Evolutionary conservation across 148 eudicot species (phyloP), one percentile per base, ranked within the genome.

Genomic region (Cornus controversa): DNA sequence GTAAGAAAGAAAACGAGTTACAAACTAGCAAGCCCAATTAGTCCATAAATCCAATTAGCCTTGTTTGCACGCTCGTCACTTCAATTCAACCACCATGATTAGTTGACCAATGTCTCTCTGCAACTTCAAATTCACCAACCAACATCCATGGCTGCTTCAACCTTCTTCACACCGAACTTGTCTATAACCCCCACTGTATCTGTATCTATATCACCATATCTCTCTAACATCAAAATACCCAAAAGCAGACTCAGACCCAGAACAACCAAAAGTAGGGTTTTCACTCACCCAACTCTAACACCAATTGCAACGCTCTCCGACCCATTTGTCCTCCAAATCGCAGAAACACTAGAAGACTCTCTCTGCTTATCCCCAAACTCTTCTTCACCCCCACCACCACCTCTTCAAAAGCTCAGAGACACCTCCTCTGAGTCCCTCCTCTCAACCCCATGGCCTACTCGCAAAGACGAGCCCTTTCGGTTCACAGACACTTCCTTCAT

Each of bases 341-440:
- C 99, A 4, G 99, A 96, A 84, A 88, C 98, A 78, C 88, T 96
- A 54, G 98, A 96, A 84, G 99, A 96, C 70, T 90, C 91, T 34
- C 79, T 89, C 69, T 36, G 90, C 2, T 69, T 85, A 0, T 36
- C 78, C 64, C 50, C 86, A 1, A 18, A 81, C 23, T 74, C 85
- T 10, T 76, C 93, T 20, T 54, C 60, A 54, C 57, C 92, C 29
- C 75, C 80, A 11, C 88, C 91, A 7, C 84, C 83, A 5, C 87
- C 84, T 34, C 91, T 95, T 25, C 97, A 89, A 66, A 90, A 90
- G 80, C 87, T 96, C 1, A 78, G 99, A 31, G 89, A 89, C 76
- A 64, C 79, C 54, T 91, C 99, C 16, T 88, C 99, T 0, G 83
- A 96, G 76, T 81, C 90, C 8, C 93, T 96, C 31, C 91, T 93